Base-by-base conservation (phyloP, 495 filamentous ascomycete genomes). In the Penicillium waksmanii region DNA sequence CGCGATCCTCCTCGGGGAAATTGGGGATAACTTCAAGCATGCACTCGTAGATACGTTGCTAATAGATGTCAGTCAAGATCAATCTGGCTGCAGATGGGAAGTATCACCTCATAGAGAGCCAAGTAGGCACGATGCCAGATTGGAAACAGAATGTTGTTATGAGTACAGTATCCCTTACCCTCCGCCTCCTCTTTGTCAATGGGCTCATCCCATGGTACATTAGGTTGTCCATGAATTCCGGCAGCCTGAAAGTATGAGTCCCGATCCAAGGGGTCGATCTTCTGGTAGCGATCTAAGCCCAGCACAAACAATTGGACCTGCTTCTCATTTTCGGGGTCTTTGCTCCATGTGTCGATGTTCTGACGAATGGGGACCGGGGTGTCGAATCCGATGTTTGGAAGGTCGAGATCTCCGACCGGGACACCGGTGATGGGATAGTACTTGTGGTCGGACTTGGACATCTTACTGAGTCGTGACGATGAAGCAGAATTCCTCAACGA, bases 101-200 rank as follows among this genome's bases (percentile, higher is more conserved):
- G 33, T n/a, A 44, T 9, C 72, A 76, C 77, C 65, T 83, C 80
- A 38, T 70, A 77, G 0, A 82, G 71, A 1, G 74, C 63, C 31
- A 83, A 55, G 58, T 82, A 83, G 0, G 79, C 77, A 8, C 82
- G 64, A 57, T 85, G 78, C 67, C 76, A 78, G 1, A 72, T 65
- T 0, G 80, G 77, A 56, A 84, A 85, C 11, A 80, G 52, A 66
- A 63, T 31, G 61, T 73, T 61, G 63, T 73, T 19, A 63, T 77
- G 67, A 25, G 65, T 53, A 40, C 67, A 65, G 46, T 74, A 65
- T 48, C 70, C 62, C 66, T 69, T 65, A 56, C 68, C 59, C 21
- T 63, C 56, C 50, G 60, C 62, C 11, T 64, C 61, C 56, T 57
- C 52, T 12, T 66, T 63, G 11, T 35, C 18, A 11, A 42, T 51